Evolutionary conservation across 257 asterid species (phyloP).

Genomic region (Rauvolfia tetraphylla): DNA sequence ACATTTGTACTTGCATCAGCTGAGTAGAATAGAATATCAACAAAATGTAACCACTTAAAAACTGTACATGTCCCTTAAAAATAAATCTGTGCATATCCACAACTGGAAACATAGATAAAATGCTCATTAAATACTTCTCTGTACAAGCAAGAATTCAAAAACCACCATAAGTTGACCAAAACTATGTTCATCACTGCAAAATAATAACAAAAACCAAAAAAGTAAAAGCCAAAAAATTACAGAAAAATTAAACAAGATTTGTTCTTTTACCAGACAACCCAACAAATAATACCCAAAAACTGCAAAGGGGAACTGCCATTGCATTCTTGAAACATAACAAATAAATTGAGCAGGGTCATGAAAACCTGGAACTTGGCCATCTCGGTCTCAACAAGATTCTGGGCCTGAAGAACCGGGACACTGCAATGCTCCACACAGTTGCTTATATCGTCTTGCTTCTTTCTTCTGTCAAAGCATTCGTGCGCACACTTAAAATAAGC

Average conservation of each 20-base stretch:
- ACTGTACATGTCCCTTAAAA: background rate
- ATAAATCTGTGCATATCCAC: background rate
- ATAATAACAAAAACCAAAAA: background rate
- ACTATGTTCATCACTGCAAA: no score
- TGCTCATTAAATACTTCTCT: background rate
- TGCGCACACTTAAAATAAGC: constrained; percentile 91
- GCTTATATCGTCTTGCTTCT: constrained; percentile 56
- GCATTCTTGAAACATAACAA: background rate
- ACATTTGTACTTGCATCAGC: background rate
- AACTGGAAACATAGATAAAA: background rate
- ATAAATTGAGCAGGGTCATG: background rate
- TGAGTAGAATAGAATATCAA: background rate
- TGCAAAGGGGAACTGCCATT: background rate
- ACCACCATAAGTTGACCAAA: background rate
- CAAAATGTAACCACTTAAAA: background rate
- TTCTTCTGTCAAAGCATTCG: constrained; percentile 82
- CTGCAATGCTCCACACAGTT: constrained; percentile 93
- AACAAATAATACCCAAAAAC: background rate
- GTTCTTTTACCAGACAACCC: background rate
- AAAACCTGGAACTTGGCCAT: constrained; percentile 67
- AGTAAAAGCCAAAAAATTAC: no score
- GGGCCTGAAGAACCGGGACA: constrained; percentile 73
- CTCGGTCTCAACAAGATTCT: constrained; percentile 77
- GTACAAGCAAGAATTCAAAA: background rate
- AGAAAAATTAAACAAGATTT: background rate